phyloP scores from a whole-genome alignment of 2,329 filamentous ascomycete species.

The Cladophialophora yegresii region DNA sequence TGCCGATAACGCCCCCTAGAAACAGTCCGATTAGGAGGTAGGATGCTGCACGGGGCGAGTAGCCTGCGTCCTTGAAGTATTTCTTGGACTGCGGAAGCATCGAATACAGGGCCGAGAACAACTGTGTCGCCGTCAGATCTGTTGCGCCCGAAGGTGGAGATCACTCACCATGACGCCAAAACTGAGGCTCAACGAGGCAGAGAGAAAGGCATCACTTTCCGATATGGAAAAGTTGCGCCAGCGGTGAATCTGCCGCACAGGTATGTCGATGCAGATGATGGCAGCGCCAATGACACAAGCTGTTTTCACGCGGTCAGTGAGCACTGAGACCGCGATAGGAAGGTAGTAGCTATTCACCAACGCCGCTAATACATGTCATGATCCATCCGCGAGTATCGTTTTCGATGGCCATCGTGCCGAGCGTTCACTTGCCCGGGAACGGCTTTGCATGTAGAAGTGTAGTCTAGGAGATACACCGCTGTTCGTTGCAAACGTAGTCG shows the following conservation, averaged over 20 bases:
- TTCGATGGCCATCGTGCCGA: conserved; percentile 53
- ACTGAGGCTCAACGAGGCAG: conserved; percentile 83
- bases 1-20: conserved; percentile 51
- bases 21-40: conserved; percentile 52
- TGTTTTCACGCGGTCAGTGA: conserved; percentile 38
- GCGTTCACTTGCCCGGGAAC: background rate
- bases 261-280: conserved; percentile 81
- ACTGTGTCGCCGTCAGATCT: conserved; percentile 52
- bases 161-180: conserved; percentile 87
- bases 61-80: conserved; percentile 71
- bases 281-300: conserved; percentile 69
- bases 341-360: conserved; percentile 54
- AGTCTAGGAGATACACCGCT: background rate
- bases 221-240: conserved; percentile 81
- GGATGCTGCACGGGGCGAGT: conserved; percentile 65
- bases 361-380: conserved; percentile 79
- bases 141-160: background rate
- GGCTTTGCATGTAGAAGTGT: background rate
- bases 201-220: conserved; percentile 84
- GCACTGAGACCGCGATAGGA: background rate
- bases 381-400: conserved; percentile 94
- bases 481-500: background rate
- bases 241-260: conserved; percentile 71
- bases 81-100: conserved; percentile 85
- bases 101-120: conserved; percentile 88